phyloP scores from a whole-genome alignment of 805 yeast genomes.

The Wickerhamiella nectarea region DNA sequence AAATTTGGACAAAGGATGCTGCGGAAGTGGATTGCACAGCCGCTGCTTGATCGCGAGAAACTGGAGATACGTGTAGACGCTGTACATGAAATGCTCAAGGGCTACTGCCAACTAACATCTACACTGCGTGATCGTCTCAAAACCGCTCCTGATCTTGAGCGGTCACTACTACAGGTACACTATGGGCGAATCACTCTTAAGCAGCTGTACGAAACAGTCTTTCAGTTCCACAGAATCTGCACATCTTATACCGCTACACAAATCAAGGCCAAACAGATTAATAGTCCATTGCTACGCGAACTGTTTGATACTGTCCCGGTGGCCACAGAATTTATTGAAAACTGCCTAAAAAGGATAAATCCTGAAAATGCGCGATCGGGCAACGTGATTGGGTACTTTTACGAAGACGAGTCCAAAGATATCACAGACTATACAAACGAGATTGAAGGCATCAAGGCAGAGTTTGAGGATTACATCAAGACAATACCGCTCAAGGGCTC shows the following conservation, averaged over 20 bases:
- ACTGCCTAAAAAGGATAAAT: slow-evolving; percentile 19
- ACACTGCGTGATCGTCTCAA: slow-evolving; percentile 22
- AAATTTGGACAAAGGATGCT: slow-evolving; percentile 58
- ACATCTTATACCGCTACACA: slow-evolving; percentile 17
- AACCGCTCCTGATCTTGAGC: slow-evolving; percentile 43
- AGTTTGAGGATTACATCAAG: slow-evolving; percentile 41
- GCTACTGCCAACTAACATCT: slow-evolving; percentile 20
- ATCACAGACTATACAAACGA: slow-evolving; percentile 23
- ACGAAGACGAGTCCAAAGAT: slow-evolving; percentile 6
- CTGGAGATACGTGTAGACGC: slow-evolving; percentile 57
- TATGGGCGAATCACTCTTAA: slow-evolving; percentile 45
- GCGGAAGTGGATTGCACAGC: slow-evolving; percentile 60
- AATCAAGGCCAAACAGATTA: slow-evolving; percentile 20
- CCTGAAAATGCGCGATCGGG: slow-evolving; percentile 20
- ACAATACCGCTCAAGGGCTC: slow-evolving; percentile 34
- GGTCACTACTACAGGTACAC: slow-evolving; percentile 42
- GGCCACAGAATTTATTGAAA: slow-evolving; percentile 23
- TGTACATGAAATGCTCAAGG: slow-evolving; percentile 32
- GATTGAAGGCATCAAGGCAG: slow-evolving; percentile 33
- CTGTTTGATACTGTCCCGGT: slow-evolving; percentile 31
- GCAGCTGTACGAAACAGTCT: slow-evolving; percentile 44
- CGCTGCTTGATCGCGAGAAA: slow-evolving; percentile 40
- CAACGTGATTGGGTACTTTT: slow-evolving; percentile 10
- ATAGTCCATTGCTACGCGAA: slow-evolving; percentile 28
- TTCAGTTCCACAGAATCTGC: slow-evolving; percentile 29